Base-by-base conservation (phyloP, 2,329 filamentous ascomycete genomes). In the Podosphaera fusca region DNA sequence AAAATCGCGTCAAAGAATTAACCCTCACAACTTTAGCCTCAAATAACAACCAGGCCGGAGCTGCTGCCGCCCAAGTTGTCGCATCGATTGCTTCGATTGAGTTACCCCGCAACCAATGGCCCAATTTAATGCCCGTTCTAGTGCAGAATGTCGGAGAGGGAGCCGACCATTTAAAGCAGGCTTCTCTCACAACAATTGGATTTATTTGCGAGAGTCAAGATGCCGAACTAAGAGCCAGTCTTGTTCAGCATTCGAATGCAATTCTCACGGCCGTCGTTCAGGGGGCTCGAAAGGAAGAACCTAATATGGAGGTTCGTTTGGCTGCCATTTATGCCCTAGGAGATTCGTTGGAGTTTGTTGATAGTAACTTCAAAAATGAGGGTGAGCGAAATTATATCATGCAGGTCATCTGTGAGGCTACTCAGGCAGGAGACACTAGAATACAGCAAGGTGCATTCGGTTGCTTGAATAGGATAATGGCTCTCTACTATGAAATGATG, bases 381-480 rank as follows among this genome's bases (percentile, higher is more conserved):
- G 92, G 90, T 66, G 92, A 98, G 77, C 84, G 92, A 64, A 98
- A 98, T 75, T 98, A 96, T 75, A 98, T 98, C 68, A 98, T 98
- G 92, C 92, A 98, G 75, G 92, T 98, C 63, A 87, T 98, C 66
- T 98, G 92, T 73, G 92, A 98, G 75, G 92, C 92, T 64, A 98
- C 92, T 57, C 92, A 98, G 73, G 88, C 90, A 64, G 77, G 85
- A 0, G 92, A 98, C 70, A 80, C 79, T 59, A 81, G 88, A 68
- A 94, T 98, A 70, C 89, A 96, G 72, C 87, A 95, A 69, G 89
- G 88, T 60, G 87, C 92, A 49, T 98, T 95, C 69, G 92, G 92
- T 65, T 96, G 92, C 70, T 74, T 98, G 64, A 98, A 98, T 78
- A 82, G 92, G 67, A 96, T 98, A 71, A 98, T 98, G 92, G 86